A percentile compares a stretch with the other conserved stretches of the same genome.
These are phyloP conservation scores for Cladorrhinum samala DNA, from an alignment of 495 filamentous ascomycete species.

Conservation along the genomic window DNA sequence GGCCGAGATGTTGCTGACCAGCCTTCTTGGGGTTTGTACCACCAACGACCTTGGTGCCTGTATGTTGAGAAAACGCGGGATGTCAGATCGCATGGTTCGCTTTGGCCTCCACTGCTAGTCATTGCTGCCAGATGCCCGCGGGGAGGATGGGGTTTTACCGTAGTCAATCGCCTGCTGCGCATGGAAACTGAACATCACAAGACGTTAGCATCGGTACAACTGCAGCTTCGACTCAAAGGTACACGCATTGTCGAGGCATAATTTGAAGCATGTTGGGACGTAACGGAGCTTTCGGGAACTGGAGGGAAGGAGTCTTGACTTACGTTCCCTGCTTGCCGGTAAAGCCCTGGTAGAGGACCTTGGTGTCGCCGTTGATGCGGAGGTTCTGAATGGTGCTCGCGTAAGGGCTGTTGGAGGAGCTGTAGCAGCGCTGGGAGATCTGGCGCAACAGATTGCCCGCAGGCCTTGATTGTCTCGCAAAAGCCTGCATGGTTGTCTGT, in stretches of 20 bases:
- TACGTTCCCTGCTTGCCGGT: constrained; percentile 98
- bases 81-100: constrained; percentile 11
- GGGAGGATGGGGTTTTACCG: constrained; percentile 51
- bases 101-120: background rate
- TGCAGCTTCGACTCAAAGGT: background rate
- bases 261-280: constrained; percentile 15
- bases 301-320: constrained; percentile 34
- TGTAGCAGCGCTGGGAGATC: constrained; percentile 58
- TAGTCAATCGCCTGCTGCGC: constrained; percentile 97
- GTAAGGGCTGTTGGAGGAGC: constrained; percentile 64
- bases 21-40: constrained; percentile 99
- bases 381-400: constrained; percentile 81
- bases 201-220: constrained; percentile 33
- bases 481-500: constrained; percentile 47
- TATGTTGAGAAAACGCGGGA: background rate
- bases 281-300: constrained; percentile 6
- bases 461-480: constrained; percentile 43
- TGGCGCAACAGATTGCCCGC: constrained; percentile 39
- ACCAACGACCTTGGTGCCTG: constrained; percentile 94
- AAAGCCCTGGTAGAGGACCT: constrained; percentile 95
- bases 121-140: background rate
- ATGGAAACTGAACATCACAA: constrained; percentile 66
- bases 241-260: constrained; percentile 3
- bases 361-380: constrained; percentile 84
- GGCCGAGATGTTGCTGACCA: constrained; percentile 78